Percentiles rank a stretch among this genome's conserved stretches.
Conservation (phyloP, 2,329 filamentous ascomycete genomes). For the Monilinia laxa region DNA sequence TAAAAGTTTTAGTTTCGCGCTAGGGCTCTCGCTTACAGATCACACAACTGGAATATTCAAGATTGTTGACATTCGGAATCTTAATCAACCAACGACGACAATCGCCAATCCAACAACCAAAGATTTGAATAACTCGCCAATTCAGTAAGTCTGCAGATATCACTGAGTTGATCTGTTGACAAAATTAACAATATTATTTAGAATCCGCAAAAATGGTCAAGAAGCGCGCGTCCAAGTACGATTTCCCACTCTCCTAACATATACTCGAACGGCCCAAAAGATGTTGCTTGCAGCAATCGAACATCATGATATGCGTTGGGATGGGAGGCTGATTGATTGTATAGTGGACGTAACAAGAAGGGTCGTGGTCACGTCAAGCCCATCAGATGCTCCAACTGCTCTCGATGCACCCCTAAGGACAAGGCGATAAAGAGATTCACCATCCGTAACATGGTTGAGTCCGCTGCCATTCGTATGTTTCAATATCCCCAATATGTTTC, state of each 20-base stretch:
- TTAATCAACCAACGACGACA: conserved; percentile 19
- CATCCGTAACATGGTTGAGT: conserved; percentile 99
- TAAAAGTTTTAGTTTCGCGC: conserved; percentile 19
- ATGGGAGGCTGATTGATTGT: conserved; percentile 24
- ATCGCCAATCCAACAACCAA: conserved; percentile 25
- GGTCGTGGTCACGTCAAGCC: conserved; percentile 99
- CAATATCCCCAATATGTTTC: conserved; percentile 9
- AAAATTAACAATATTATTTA: conserved; percentile 34
- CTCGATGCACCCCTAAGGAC: conserved; percentile 73
- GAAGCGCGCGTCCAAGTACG: conserved; percentile 69
- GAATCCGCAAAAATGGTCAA: conserved; percentile 67
- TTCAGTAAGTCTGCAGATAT: conserved; percentile 28
- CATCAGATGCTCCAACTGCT: conserved; percentile 90
- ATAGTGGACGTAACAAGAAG: conserved; percentile 98
- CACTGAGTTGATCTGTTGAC: not conserved
- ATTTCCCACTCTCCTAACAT: conserved; percentile 28
- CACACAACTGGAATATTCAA: conserved; percentile 22
- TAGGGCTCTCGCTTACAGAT: conserved; percentile 24
- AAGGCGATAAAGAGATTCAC: conserved; percentile 99
- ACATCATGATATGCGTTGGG: not conserved
- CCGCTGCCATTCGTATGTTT: conserved; percentile 95
- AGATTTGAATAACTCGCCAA: conserved; percentile 29
- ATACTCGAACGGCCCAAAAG: conserved; percentile 9
- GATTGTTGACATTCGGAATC: conserved; percentile 7
- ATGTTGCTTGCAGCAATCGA: conserved; percentile 6